These are phyloP conservation scores for Cytospora paraplurivora DNA, from an alignment of 2,329 filamentous ascomycete species.

Conservation along the genomic window DNA sequence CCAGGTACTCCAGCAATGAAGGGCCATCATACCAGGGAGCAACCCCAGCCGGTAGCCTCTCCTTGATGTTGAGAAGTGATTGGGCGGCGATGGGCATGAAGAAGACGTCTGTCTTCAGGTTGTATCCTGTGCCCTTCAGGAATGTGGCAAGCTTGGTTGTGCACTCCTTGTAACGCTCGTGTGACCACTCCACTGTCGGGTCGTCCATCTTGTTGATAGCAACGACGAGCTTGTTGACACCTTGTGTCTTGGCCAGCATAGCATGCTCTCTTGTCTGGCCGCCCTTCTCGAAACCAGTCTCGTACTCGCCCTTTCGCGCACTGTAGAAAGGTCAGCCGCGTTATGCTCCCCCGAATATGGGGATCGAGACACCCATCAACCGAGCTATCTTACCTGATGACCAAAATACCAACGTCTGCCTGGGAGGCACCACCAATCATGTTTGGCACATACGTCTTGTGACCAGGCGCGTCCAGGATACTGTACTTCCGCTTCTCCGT, in stretches of 20 bases:
- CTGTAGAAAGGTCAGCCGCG: slow-evolving; percentile 58
- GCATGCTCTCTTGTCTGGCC: slow-evolving; percentile 98
- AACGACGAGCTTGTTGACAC: slow-evolving; percentile 94
- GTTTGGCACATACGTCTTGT: slow-evolving; percentile 97
- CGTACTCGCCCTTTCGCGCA: slow-evolving; percentile 96
- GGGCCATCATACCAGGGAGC: slow-evolving; percentile 87
- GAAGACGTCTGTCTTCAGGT: slow-evolving; percentile 86
- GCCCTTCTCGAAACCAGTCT: slow-evolving; percentile 95
- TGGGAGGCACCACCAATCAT: slow-evolving; percentile 97
- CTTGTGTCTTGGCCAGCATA: slow-evolving; percentile 96
- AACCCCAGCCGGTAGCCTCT: slow-evolving; percentile 74
- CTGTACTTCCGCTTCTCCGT: slow-evolving; percentile 95
- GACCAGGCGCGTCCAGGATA: slow-evolving; percentile 93
- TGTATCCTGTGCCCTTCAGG: slow-evolving; percentile 91
- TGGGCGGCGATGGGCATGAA: slow-evolving; percentile 98
- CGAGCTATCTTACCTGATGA: slow-evolving; percentile 43
- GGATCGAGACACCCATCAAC: background rate
- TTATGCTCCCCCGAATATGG: too few species aligned
- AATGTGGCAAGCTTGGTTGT: slow-evolving; percentile 84
- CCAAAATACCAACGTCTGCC: slow-evolving; percentile 90
- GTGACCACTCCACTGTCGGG: slow-evolving; percentile 91
- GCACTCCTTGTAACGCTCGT: slow-evolving; percentile 91
- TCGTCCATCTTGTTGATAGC: slow-evolving; percentile 99
- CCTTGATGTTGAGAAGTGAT: slow-evolving; percentile 82
- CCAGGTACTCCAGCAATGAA: slow-evolving; percentile 92